Conservation (phyloP, 2,329 filamentous ascomycete genomes). For the Tolypocladium paradoxum region DNA sequence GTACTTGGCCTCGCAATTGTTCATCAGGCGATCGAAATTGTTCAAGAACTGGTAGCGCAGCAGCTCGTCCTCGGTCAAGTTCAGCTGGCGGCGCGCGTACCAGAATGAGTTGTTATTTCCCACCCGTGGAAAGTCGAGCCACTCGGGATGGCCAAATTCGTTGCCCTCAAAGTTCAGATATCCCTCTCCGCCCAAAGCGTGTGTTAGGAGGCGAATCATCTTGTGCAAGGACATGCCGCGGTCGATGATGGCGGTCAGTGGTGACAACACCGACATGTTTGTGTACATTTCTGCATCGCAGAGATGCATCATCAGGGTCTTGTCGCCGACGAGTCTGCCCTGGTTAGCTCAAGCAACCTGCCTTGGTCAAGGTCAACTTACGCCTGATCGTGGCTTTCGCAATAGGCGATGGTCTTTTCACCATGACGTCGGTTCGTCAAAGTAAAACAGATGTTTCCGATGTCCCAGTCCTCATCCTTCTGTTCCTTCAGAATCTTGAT, state of each 20-base stretch:
- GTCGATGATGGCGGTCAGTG: constrained; percentile 80
- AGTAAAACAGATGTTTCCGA: constrained; percentile 74
- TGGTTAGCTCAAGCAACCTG: constrained; percentile 9
- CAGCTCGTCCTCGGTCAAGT: constrained; percentile 75
- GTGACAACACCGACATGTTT: constrained; percentile 80
- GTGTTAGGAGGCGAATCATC: constrained; percentile 90
- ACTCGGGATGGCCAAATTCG: constrained; percentile 97
- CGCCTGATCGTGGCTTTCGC: constrained; percentile 96
- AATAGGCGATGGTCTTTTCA: constrained; percentile 97
- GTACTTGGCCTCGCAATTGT: constrained; percentile 74
- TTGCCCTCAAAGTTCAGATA: constrained; percentile 99
- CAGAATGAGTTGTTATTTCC: constrained; percentile 91
- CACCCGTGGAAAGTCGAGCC: constrained; percentile 93
- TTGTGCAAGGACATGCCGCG: constrained; percentile 91
- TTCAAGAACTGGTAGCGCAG: constrained; percentile 88
- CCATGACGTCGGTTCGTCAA: constrained; percentile 87
- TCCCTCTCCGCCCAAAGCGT: constrained; percentile 84
- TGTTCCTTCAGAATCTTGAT: constrained; percentile 97
- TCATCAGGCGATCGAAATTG: constrained; percentile 89
- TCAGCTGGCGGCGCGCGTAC: constrained; percentile 88
- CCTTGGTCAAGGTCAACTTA: constrained; percentile 35
- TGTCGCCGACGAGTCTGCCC: constrained; percentile 81
- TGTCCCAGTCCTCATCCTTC: constrained; percentile 84
- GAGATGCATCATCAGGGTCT: constrained; percentile 94
- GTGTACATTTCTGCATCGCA: constrained; percentile 97